A percentile compares a stretch with the other conserved stretches of the same genome.
Conservation (phyloP, 2,329 filamentous ascomycete species). For the Claviceps paspali region DNA sequence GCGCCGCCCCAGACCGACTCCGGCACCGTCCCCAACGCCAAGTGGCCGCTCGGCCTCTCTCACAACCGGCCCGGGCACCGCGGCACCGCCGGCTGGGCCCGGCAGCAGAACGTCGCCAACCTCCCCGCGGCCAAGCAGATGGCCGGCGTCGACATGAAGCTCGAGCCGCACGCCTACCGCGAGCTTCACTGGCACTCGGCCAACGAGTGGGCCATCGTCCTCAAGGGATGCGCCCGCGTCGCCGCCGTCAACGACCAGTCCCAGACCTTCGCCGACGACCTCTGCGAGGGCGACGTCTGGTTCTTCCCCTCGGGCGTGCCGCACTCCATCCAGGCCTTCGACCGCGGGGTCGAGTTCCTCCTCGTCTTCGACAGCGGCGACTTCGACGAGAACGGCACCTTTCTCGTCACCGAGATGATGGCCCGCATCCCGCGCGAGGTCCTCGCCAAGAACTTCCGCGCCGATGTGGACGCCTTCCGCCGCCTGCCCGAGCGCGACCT, state of each 20-base stretch:
- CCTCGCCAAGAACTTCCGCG: slow-evolving; percentile 59
- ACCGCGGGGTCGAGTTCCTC: slow-evolving; percentile 40
- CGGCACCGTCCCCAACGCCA: slow-evolving; percentile 28
- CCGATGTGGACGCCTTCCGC: slow-evolving; percentile 54
- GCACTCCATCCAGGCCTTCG: slow-evolving; percentile 59
- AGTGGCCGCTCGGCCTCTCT: slow-evolving; percentile 40
- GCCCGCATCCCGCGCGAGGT: slow-evolving; percentile 58
- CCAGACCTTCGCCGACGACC: slow-evolving; percentile 61
- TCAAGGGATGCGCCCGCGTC: slow-evolving; percentile 55
- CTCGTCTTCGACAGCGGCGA: slow-evolving; percentile 33
- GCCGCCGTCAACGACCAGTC: slow-evolving; percentile 63
- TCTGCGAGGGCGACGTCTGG: slow-evolving; percentile 65
- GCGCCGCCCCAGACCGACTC: slow-evolving; percentile 38
- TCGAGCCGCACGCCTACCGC: slow-evolving; percentile 56
- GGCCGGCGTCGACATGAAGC: slow-evolving; percentile 64
- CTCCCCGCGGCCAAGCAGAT: slow-evolving; percentile 52
- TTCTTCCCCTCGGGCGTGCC: slow-evolving; percentile 68
- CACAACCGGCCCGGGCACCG: slow-evolving; percentile 31
- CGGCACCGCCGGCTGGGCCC: slow-evolving; percentile 47
- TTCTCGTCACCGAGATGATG: slow-evolving; percentile 59
- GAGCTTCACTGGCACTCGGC: slow-evolving; percentile 74
- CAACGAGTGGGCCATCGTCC: slow-evolving; percentile 63
- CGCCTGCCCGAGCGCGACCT: slow-evolving; percentile 52
- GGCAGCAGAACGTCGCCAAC: slow-evolving; percentile 55
- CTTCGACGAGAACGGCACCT: slow-evolving; percentile 50